Conservation (phyloP, 2,329 filamentous ascomycete species). For the Colletotrichum chrysophilum region DNA sequence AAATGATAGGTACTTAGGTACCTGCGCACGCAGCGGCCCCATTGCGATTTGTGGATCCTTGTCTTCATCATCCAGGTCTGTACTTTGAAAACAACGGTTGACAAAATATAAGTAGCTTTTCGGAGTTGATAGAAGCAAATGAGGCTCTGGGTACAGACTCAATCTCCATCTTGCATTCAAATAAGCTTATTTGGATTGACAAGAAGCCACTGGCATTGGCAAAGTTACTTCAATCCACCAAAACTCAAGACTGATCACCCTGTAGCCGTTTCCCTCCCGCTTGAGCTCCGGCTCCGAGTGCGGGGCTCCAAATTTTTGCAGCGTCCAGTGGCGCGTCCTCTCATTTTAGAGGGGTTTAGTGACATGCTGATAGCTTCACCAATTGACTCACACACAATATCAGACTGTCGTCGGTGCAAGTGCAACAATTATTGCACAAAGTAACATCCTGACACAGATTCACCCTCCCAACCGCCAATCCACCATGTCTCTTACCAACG, state of each 20-base stretch:
- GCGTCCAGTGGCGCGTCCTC: neutral
- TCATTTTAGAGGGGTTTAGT: neutral
- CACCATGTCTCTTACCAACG: slow-evolving; percentile 87
- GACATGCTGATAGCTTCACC: neutral
- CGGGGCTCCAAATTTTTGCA: slow-evolving; percentile 21
- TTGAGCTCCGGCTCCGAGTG: slow-evolving; percentile 11
- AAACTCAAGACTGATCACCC: neutral
- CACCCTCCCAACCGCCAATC: neutral
- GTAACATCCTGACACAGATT: neutral
- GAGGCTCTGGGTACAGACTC: neutral
- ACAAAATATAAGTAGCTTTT: neutral
- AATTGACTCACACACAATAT: slow-evolving; percentile 6
- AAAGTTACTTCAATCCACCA: neutral
- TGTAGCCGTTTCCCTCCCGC: neutral
- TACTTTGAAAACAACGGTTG: neutral
- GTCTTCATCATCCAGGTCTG: neutral
- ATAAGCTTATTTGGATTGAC: neutral
- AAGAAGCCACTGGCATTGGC: neutral
- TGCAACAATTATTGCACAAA: neutral
- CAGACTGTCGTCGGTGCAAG: neutral
- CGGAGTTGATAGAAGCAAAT: neutral
- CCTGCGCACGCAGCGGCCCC: neutral
- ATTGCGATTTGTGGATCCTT: neutral
- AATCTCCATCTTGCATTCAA: neutral
- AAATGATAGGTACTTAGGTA: neutral